Evolutionary conservation across 2,329 filamentous ascomycete genomes (phyloP), one percentile per base, ranked within the genome.

Genomic region (Ophiobolus disseminans): DNA sequence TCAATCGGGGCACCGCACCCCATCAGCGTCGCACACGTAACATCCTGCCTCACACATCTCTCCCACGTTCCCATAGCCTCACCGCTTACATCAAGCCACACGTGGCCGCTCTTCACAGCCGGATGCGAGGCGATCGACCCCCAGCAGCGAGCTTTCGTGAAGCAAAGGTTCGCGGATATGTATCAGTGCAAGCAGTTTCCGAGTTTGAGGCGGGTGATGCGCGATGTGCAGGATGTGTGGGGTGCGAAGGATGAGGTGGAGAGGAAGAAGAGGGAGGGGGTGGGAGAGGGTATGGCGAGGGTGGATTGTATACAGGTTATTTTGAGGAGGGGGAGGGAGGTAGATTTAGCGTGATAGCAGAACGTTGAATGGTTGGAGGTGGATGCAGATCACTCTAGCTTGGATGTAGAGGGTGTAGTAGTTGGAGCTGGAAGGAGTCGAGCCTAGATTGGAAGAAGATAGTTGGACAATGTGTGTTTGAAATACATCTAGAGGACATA

Each of bases 261-360:
- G 32, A 20, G 58, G 14, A 53, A 42, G 31, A 55, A 54, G 37
- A 64, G 65, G 0, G 45, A 57, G 21, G 60, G 55, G 25, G 63
- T 57, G 0, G 42, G 55, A 21, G 60, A 56, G 25, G 62, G 60
- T 3, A 67, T 66, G 62, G 50, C 50, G 11, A 68, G 60, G 37
- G 57, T 70, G 5, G 66, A 70, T 48, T 70, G 66, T 31, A 70
- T 70, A 25, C 60, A 66, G 40, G 66, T 70, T 23, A 68, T 70
- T 14, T 28, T 63, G 20, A 48, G 40, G 36, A 55, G 57, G 36
- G 65, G 65, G 11, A 49, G 66, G 13, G 66, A 69, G 39, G 66
- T 70, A 1, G 62, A 66, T 39, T 62, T 69, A 40, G 63, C 61
- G 5, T 69, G 42, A 57, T 32, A n/a, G n/a, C n/a, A n/a, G n/a